Evolutionary conservation across 768 basidiomycete genomes (phyloP).

Genomic region (Xanthoconium stramineum): DNA sequence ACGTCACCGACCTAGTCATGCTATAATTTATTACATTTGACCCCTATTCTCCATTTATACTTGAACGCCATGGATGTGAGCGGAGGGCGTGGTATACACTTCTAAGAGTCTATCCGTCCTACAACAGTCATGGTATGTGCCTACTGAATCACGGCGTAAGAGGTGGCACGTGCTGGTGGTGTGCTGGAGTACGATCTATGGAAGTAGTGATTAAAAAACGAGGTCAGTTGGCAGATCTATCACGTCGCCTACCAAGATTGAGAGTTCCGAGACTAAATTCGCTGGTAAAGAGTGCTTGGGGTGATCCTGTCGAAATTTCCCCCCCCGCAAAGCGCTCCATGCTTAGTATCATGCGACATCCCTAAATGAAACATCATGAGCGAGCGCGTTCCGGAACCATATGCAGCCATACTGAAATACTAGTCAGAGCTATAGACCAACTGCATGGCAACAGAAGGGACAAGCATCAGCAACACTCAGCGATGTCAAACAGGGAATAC

Average conservation of each 20-base stretch:
- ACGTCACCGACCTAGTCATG: no score
- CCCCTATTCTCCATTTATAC: no score
- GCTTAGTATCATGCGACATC: slow-evolving; percentile 24
- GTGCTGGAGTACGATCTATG: neutral
- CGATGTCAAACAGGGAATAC: neutral
- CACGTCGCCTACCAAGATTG: neutral
- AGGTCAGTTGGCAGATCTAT: neutral
- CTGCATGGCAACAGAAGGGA: slow-evolving; percentile 1
- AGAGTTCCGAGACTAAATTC: neutral
- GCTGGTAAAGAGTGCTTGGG: slow-evolving; percentile 10
- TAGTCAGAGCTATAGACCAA: slow-evolving; percentile 14
- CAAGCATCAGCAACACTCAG: slow-evolving; percentile 1
- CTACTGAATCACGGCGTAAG: no score
- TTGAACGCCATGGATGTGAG: no score
- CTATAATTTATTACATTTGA: no score
- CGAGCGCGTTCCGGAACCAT: neutral
- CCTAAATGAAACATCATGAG: slow-evolving; percentile 9
- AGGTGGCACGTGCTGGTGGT: neutral
- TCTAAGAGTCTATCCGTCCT: no score
- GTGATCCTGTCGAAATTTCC: neutral
- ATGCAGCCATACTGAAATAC: slow-evolving; percentile 9
- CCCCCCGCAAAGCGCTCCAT: slow-evolving; percentile 21
- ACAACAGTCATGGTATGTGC: no score
- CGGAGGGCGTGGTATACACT: no score
- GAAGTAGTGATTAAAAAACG: neutral